Evolutionary conservation across 208 protist genomes (phyloP).

Genomic region (Leptomonas pyrrhocoris): DNA sequence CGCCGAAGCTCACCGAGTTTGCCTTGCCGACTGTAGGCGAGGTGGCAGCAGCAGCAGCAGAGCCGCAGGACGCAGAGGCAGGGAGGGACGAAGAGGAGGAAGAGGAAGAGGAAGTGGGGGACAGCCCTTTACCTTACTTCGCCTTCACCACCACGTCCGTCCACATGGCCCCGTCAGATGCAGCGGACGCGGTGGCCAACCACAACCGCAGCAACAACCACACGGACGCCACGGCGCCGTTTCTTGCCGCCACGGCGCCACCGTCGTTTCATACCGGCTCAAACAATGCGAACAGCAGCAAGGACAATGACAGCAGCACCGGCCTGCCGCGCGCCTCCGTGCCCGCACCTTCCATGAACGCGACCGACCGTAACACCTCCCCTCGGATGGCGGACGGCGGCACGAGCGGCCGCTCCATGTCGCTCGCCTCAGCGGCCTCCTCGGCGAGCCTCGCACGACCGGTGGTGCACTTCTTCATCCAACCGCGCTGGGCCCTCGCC

Average conservation of each 20-base stretch:
- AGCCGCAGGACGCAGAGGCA: not conserved
- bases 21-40: not conserved
- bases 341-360: not conserved
- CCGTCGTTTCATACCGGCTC: not conserved
- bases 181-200: not conserved
- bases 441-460: not conserved
- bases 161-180: conserved; percentile 10
- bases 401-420: not conserved
- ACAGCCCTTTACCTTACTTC: conserved; percentile 11
- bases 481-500: conserved; percentile 42
- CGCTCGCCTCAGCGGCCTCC: not conserved
- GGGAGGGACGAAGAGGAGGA: not conserved
- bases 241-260: not conserved
- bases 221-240: not conserved
- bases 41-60: not conserved
- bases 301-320: not conserved
- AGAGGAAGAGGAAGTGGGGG: not conserved
- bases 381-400: not conserved
- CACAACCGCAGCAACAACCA: not conserved
- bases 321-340: conserved; percentile 4
- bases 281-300: not conserved
- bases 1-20: not conserved
- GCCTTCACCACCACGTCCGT: conserved; percentile 22
- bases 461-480: conserved; percentile 45
- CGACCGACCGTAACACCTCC: not conserved